Evolutionary conservation across 495 filamentous ascomycete genomes (phyloP).

Genomic region (Viridothelium virens): DNA sequence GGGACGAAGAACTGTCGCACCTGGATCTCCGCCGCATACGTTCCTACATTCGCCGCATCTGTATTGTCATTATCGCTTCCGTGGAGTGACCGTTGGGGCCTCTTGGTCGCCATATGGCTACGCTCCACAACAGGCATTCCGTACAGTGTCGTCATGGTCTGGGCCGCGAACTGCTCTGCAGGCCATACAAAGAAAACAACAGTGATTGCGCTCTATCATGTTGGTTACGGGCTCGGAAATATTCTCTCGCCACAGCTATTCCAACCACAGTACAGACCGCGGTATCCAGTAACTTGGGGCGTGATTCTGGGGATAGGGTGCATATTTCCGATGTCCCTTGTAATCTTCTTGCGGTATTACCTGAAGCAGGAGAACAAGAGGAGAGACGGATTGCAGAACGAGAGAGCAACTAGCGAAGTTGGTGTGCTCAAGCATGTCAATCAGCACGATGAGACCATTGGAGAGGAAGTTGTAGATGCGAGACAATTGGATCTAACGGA

Average conservation of each 20-base stretch:
- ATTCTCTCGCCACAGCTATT: slow-evolving; percentile 1
- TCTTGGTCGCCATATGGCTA: slow-evolving; percentile 37
- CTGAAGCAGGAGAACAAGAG: slow-evolving; percentile 1
- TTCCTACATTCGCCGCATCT: slow-evolving; percentile 31
- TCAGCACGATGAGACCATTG: background rate
- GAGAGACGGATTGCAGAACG: background rate
- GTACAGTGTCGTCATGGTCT: slow-evolving; percentile 39
- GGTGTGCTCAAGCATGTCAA: slow-evolving; percentile 8
- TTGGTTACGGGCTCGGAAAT: slow-evolving; percentile 10
- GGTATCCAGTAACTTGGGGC: background rate
- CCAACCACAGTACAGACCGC: background rate
- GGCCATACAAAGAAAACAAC: slow-evolving; percentile 19
- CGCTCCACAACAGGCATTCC: slow-evolving; percentile 36
- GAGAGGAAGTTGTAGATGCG: background rate
- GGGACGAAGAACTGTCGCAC: slow-evolving; percentile 38
- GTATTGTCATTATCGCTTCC: slow-evolving; percentile 22
- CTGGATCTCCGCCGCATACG: slow-evolving; percentile 36
- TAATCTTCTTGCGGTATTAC: background rate
- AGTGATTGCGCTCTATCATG: background rate
- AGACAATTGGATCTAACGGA: slow-evolving; percentile 3
- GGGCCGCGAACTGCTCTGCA: slow-evolving; percentile 34
- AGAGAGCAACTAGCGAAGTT: background rate
- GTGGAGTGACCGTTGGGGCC: slow-evolving; percentile 26
- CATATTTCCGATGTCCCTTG: slow-evolving; percentile 1
- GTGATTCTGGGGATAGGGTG: background rate